Evolutionary conservation across 352 stramenopile species (phyloP), one percentile per base, ranked within the genome.

Genomic region (Globisporangium middletonii): DNA sequence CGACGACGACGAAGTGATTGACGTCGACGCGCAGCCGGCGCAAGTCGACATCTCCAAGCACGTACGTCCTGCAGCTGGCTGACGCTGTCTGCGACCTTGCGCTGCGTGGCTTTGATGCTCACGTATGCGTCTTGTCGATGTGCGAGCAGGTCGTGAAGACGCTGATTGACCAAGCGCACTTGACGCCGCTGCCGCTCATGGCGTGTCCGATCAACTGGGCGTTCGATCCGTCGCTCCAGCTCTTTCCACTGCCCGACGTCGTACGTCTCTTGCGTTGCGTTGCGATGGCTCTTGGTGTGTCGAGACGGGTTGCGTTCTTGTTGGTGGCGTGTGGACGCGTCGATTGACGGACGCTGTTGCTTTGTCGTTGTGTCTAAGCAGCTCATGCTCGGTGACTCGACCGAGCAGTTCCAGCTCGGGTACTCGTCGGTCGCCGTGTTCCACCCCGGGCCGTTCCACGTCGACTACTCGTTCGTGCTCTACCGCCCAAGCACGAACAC

Each of bases 201-300:
- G 73, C 78, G 27, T 82, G 79, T 58, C 93, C 95, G n/a, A 95
- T 98, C 59, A 96, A 96, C 64, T 98, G 92, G 92, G 86, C 93
- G 26, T 97, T 94, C 60, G 92, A 98, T 69, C 82, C 92, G 43
- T 79, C 89, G 5, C 64, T 98, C 44, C 82, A 94, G 53, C 75
- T 98, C 16, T 98, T 98, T 67, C 95, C 95, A 1, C 69, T 93
- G 50, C 95, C 95, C 0, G 87, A 98, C 67, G 86, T 96, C 59
- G 63, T 97, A 52, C 28, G 63, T 62, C 6, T 0, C 51, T 30
- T 43, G 13, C 30, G 9, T 38, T 41, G 6, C 19, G n/a, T n/a
- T n/a, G n/a, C 2, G 13, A n/a, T 33, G 28, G 42, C 46, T 7
- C 15, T 45, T 15, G 35, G 13, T 41, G 8, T 13, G 35, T 23